Conservation (phyloP, 305 asterid genomes). For the Ruellia speciosa region DNA sequence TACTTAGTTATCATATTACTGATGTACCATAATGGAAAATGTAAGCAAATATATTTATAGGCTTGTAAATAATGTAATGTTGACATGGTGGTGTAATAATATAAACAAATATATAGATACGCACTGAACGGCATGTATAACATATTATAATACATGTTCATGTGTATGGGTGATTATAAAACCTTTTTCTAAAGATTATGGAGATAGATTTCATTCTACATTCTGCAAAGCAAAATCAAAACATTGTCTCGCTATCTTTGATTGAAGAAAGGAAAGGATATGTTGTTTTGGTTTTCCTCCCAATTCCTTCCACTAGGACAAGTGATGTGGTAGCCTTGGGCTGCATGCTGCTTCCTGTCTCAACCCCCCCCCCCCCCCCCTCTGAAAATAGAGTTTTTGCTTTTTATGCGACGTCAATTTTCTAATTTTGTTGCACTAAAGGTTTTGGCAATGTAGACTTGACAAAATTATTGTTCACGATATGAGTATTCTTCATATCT, state of each 20-base stretch:
- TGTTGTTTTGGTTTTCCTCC: background rate
- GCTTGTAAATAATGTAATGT: too few species aligned
- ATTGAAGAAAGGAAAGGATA: background rate
- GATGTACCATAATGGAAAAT: too few species aligned
- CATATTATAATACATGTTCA: too few species aligned
- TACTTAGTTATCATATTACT: too few species aligned
- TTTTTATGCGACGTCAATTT: background rate
- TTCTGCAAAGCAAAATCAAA: background rate
- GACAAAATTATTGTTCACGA: background rate
- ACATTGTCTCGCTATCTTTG: background rate
- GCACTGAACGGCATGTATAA: too few species aligned
- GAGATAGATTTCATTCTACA: background rate
- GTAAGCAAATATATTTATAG: too few species aligned
- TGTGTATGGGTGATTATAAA: too few species aligned
- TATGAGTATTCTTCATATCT: background rate
- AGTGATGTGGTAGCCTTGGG: background rate
- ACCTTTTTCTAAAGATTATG: background rate
- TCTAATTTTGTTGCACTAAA: background rate
- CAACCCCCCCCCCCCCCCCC: background rate
- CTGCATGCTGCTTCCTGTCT: background rate
- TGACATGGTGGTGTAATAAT: background rate
- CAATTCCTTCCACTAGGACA: background rate
- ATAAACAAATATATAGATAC: background rate
- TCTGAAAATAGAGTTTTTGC: background rate
- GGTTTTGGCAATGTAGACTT: too few species aligned